phyloP scores from a whole-genome alignment of 2,329 filamentous ascomycete genomes.

The Atkinsonella hypoxylon region DNA sequence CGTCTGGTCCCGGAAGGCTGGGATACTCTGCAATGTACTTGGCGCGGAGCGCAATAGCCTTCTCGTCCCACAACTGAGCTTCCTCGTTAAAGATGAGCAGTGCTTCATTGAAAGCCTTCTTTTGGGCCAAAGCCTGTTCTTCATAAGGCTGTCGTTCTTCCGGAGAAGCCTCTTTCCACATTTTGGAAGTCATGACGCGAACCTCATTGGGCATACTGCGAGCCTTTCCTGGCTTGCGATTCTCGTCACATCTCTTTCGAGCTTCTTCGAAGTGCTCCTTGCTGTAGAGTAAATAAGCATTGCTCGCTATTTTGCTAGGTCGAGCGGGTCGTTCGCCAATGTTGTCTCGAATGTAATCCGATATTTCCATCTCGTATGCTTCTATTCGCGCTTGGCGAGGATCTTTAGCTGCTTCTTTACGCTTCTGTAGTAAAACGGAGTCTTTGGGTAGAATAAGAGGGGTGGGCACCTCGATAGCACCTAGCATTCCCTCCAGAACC shows the following conservation, averaged over 20 bases:
- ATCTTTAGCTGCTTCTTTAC: slow-evolving; percentile 39
- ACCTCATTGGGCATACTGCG: slow-evolving; percentile 68
- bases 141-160: slow-evolving; percentile 69
- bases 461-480: slow-evolving; percentile 63
- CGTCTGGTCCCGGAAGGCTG: slow-evolving; percentile 13
- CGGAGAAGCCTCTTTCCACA: slow-evolving; percentile 71
- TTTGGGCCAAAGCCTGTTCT: slow-evolving; percentile 59
- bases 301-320: slow-evolving; percentile 63
- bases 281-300: slow-evolving; percentile 83
- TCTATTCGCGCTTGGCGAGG: slow-evolving; percentile 41
- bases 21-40: slow-evolving; percentile 43
- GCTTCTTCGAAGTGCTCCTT: slow-evolving; percentile 61
- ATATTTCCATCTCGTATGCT: slow-evolving; percentile 43
- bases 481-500: slow-evolving; percentile 67
- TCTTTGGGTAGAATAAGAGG: slow-evolving; percentile 63
- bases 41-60: slow-evolving; percentile 42
- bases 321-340: slow-evolving; percentile 66
- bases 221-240: slow-evolving; percentile 48
- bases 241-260: slow-evolving; percentile 48
- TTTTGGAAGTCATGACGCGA: slow-evolving; percentile 71
- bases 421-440: slow-evolving; percentile 37
- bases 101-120: slow-evolving; percentile 48
- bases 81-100: slow-evolving; percentile 47
- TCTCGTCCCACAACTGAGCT: slow-evolving; percentile 60
- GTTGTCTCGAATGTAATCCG: slow-evolving; percentile 36